These are phyloP conservation scores for Trametes coccinea DNA, from an alignment of 768 basidiomycete genomes.

Conservation along the genomic window DNA sequence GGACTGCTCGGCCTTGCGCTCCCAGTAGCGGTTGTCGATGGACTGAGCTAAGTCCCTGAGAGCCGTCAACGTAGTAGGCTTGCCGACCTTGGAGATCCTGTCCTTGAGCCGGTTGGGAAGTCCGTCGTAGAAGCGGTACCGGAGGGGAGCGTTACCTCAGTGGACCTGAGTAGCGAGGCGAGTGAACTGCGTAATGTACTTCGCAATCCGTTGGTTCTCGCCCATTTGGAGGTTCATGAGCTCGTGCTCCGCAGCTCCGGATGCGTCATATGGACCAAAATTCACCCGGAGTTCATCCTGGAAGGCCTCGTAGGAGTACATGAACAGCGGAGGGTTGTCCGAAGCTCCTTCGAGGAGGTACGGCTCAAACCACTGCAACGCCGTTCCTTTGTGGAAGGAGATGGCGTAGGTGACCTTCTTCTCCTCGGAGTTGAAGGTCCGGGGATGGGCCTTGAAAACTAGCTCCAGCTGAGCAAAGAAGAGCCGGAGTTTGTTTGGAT, in stretches of 20 bases:
- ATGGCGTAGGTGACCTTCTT: conserved; percentile 9
- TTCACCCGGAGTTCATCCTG: neutral
- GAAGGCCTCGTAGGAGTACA: neutral
- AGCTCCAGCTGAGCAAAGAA: neutral
- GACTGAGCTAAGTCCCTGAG: conserved; percentile 5
- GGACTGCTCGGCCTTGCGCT: conserved; percentile 6
- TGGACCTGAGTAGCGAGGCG: neutral
- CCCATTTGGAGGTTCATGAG: neutral
- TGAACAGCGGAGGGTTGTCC: neutral
- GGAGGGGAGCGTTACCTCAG: conserved; percentile 16
- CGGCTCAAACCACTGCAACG: neutral
- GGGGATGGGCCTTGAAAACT: neutral
- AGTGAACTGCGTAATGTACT: conserved; percentile 8
- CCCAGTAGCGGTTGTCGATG: conserved; percentile 21
- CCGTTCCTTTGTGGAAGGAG: neutral
- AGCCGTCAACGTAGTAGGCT: neutral
- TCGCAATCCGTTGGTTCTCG: conserved; percentile 7
- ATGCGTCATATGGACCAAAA: neutral
- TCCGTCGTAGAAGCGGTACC: conserved; percentile 19
- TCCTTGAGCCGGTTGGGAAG: conserved; percentile 20
- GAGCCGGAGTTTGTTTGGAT: neutral
- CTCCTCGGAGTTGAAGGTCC: conserved; percentile 1
- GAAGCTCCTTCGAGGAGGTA: too few species aligned
- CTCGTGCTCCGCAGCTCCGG: neutral
- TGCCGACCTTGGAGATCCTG: conserved; percentile 7